Percentiles rank a stretch among this genome's conserved stretches.
Conservation (phyloP, 768 basidiomycete species). For the Mycena alexandri region DNA sequence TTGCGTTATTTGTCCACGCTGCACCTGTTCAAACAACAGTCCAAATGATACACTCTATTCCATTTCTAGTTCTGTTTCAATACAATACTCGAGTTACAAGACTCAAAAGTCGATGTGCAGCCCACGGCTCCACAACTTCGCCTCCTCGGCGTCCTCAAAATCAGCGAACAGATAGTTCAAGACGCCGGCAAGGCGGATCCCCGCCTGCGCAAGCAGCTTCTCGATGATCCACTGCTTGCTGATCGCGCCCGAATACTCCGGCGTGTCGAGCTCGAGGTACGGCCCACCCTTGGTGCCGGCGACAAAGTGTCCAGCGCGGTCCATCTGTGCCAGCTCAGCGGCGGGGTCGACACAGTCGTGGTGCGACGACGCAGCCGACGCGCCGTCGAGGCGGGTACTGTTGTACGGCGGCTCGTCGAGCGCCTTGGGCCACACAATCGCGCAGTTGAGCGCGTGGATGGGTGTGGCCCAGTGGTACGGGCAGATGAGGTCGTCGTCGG, state of each 20-base stretch:
- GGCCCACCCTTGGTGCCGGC: conserved; percentile 28
- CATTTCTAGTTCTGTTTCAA: too few species aligned
- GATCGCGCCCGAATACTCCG: conserved; percentile 81
- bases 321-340: conserved; percentile 28
- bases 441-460: conserved; percentile 85
- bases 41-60: conserved; percentile 4
- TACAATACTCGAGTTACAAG: background rate
- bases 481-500: conserved; percentile 74
- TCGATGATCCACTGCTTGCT: conserved; percentile 79
- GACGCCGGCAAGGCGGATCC: conserved; percentile 85
- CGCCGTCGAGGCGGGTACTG: conserved; percentile 37
- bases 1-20: background rate
- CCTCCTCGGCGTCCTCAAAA: conserved; percentile 38
- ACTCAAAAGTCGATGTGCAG: conserved; percentile 22
- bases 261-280: conserved; percentile 83
- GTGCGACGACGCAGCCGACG: conserved; percentile 3
- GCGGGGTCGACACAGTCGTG: conserved; percentile 10
- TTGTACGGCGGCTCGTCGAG: conserved; percentile 66
- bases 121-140: conserved; percentile 23
- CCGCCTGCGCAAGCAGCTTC: conserved; percentile 84
- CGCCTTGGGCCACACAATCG: conserved; percentile 81
- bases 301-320: conserved; percentile 31
- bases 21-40: background rate
- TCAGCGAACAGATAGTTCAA: conserved; percentile 81
- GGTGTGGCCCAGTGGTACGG: conserved; percentile 85